These are phyloP conservation scores for Vaccinium darrowii DNA, from an alignment of 148 eudicot genomes.

Conservation along the genomic window DNA sequence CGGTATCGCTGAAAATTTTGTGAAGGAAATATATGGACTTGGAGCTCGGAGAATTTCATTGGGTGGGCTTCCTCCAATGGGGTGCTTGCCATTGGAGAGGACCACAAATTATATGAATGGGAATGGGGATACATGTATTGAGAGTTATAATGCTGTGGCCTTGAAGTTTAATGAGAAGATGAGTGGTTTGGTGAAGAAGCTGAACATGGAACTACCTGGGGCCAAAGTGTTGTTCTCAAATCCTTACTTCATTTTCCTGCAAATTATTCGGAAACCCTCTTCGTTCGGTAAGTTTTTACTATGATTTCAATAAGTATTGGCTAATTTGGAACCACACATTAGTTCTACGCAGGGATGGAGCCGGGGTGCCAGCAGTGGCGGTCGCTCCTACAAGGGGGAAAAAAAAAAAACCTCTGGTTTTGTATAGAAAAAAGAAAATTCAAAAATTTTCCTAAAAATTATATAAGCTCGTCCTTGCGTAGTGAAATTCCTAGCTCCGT, in stretches of 20 bases:
- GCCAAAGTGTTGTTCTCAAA: slow-evolving; percentile 44
- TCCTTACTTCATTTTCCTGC: slow-evolving; percentile 40
- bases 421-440: too few relatives aligned
- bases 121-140: slow-evolving; percentile 31
- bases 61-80: slow-evolving; percentile 68
- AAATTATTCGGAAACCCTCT: slow-evolving; percentile 45
- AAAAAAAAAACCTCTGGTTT: too few relatives aligned
- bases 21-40: slow-evolving; percentile 32
- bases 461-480: too few relatives aligned
- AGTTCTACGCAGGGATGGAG: neutral
- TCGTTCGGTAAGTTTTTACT: slow-evolving; percentile 38
- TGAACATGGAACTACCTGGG: slow-evolving; percentile 47
- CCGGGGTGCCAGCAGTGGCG: too few relatives aligned
- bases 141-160: slow-evolving; percentile 58
- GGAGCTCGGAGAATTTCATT: slow-evolving; percentile 63
- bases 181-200: slow-evolving; percentile 28
- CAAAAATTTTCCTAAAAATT: too few relatives aligned
- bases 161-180: slow-evolving; percentile 49
- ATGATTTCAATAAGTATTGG: neutral
- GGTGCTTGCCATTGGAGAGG: slow-evolving; percentile 78
- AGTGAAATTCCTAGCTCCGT: too few relatives aligned
- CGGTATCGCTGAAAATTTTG: slow-evolving; percentile 34
- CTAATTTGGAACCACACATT: neutral
- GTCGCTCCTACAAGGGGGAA: too few relatives aligned
- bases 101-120: slow-evolving; percentile 31